Evolutionary conservation across 768 basidiomycete genomes (phyloP).

Genomic region (Suillus clintonianus): DNA sequence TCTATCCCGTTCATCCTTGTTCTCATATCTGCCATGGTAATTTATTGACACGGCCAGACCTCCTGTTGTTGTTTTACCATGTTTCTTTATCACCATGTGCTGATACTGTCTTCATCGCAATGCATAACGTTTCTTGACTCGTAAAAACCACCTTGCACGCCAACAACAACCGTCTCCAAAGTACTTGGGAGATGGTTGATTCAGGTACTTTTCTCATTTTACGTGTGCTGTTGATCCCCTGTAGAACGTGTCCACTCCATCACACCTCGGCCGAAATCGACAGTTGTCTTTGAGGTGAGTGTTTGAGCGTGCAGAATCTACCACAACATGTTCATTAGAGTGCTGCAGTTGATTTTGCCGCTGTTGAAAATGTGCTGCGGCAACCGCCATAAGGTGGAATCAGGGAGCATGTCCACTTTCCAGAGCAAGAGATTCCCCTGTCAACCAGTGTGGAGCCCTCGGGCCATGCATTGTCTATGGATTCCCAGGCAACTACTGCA

Average conservation of each 20-base stretch:
- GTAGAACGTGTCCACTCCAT: neutral
- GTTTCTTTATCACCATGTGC: neutral
- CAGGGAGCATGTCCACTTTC: too few relatives aligned
- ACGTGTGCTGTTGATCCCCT: neutral
- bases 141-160: neutral
- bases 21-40: conserved; percentile 4
- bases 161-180: neutral
- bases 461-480: neutral
- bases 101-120: neutral
- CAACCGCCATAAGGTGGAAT: neutral
- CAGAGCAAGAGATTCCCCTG: neutral
- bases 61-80: conserved; percentile 3
- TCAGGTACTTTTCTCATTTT: neutral
- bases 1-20: conserved; percentile 2
- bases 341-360: neutral
- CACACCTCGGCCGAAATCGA: neutral
- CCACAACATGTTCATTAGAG: neutral
- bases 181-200: neutral
- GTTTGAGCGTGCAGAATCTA: neutral
- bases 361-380: neutral
- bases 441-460: too few relatives aligned
- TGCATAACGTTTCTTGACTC: neutral
- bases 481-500: neutral
- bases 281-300: neutral
- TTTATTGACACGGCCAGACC: neutral